Conservation (phyloP, 2,329 filamentous ascomycete species). For the Juglanconis sp. region DNA sequence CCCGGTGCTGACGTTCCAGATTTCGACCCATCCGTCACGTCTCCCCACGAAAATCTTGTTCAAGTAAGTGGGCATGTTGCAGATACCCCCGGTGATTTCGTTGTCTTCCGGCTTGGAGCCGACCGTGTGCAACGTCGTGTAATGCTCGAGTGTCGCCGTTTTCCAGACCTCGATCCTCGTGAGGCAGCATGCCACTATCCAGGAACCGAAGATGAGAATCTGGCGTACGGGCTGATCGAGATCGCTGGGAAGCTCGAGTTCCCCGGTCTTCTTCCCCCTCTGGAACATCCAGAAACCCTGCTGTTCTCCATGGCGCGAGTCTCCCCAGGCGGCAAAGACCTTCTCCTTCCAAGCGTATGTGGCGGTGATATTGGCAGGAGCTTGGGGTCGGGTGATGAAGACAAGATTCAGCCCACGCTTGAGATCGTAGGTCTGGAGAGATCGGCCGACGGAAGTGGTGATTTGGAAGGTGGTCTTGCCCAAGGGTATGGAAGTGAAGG, state of each 20-base stretch:
- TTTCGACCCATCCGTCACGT: constrained; percentile 85
- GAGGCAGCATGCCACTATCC: constrained; percentile 77
- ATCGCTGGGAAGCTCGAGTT: constrained; percentile 66
- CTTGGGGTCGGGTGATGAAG: constrained; percentile 90
- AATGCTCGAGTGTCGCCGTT: constrained; percentile 76
- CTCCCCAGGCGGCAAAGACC: constrained; percentile 87
- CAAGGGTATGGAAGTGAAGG: constrained; percentile 83
- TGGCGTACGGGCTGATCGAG: constrained; percentile 70
- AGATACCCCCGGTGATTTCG: constrained; percentile 73
- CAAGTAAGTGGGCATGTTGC: constrained; percentile 88
- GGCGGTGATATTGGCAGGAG: constrained; percentile 79
- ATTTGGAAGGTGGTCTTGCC: constrained; percentile 97
- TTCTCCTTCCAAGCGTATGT: constrained; percentile 83
- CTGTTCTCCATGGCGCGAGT: constrained; percentile 44
- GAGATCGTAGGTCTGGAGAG: constrained; percentile 93
- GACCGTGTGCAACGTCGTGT: constrained; percentile 73
- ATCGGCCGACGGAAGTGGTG: constrained; percentile 87
- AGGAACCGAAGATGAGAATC: constrained; percentile 81
- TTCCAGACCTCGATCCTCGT: constrained; percentile 89
- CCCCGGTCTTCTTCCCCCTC: constrained; percentile 77
- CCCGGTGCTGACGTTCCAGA: constrained; percentile 93
- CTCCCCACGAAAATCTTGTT: constrained; percentile 94
- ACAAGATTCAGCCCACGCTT: constrained; percentile 86
- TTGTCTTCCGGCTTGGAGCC: constrained; percentile 56
- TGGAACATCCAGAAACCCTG: constrained; percentile 89